Evolutionary conservation across 768 basidiomycete genomes (phyloP).

Genomic region (Fomitopsis serialis): DNA sequence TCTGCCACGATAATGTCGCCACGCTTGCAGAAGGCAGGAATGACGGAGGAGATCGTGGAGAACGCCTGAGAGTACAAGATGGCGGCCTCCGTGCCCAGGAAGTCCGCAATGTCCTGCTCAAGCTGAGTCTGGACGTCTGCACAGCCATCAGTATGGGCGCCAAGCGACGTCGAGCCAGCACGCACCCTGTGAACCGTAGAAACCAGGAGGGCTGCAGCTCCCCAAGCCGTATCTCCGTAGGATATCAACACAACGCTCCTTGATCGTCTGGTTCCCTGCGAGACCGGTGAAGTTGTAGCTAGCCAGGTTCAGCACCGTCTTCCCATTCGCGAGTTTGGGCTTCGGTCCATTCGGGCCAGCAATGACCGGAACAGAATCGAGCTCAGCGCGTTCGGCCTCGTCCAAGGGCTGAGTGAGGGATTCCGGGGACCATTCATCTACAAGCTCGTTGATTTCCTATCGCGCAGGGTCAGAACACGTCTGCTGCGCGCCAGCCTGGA

Average conservation of each 20-base stretch:
- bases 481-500: neutral
- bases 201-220: slow-evolving; percentile 93
- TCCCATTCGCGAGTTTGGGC: slow-evolving; percentile 73
- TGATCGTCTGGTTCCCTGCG: slow-evolving; percentile 82
- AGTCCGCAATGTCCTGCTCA: slow-evolving; percentile 86
- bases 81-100: slow-evolving; percentile 81
- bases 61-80: slow-evolving; percentile 96
- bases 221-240: slow-evolving; percentile 89
- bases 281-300: slow-evolving; percentile 91
- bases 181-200: slow-evolving; percentile 91
- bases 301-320: slow-evolving; percentile 79
- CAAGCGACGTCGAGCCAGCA: neutral
- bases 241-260: slow-evolving; percentile 78
- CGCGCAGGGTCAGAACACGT: neutral
- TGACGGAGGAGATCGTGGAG: slow-evolving; percentile 87
- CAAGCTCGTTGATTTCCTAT: slow-evolving; percentile 95
- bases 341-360: slow-evolving; percentile 78
- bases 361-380: slow-evolving; percentile 73
- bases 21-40: slow-evolving; percentile 96
- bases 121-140: slow-evolving; percentile 88
- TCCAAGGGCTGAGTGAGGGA: slow-evolving; percentile 64
- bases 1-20: slow-evolving; percentile 99
- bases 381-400: slow-evolving; percentile 55
- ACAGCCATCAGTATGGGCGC: neutral
- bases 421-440: slow-evolving; percentile 92